Evolutionary conservation across 345 rosid genomes (phyloP), one percentile per base, ranked within the genome.

Genomic region (Erucastrum elatum): DNA sequence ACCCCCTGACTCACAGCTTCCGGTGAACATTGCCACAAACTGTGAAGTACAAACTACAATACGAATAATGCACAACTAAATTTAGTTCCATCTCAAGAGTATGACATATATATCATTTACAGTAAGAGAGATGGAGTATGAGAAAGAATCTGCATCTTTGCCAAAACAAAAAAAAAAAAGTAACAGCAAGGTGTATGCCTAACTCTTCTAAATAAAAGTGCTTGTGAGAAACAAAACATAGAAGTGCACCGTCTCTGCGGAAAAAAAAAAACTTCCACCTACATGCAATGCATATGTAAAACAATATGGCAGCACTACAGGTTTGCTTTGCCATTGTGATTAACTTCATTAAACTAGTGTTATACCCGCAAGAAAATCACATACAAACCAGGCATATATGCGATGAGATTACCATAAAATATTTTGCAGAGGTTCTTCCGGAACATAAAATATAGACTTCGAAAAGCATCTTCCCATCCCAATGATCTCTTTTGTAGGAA

Each of bases 381-480:
- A 56, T 76, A 26, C 16, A 15, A 66, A 71, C 41, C 53, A 71
- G 68, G 46, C 10, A 17, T 65, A 61, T 26, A 71, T 44, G 35
- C 25, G 39, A 72, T n/a, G 30, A 58, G 59, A 53, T 86, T 89
- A 95, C 99, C 98, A 77, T 93, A 95, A 81, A 93, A 95, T 66
- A 90, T 69, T 78, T 81, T 79, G 84, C 96, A 95, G 49, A 72
- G 77, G 58, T 85, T 87, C 86, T 90, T 89, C 79, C 97, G 90
- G 72, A 90, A 85, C 91, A 89, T 84, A 85, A 82, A 91, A 80
- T 88, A 95, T 25, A 95, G 91, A 87, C 88, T 91, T 61, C 88
- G 90, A 83, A 93, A 93, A 72, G 98, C 92, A 34, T 95, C 98
- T 86, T 90, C 92, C 99, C 99, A 95, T 10, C 84, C 87, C 60